Evolutionary conservation across 176 grass and related monocot species (phyloP).

Genomic region (Triticum monococcum): DNA sequence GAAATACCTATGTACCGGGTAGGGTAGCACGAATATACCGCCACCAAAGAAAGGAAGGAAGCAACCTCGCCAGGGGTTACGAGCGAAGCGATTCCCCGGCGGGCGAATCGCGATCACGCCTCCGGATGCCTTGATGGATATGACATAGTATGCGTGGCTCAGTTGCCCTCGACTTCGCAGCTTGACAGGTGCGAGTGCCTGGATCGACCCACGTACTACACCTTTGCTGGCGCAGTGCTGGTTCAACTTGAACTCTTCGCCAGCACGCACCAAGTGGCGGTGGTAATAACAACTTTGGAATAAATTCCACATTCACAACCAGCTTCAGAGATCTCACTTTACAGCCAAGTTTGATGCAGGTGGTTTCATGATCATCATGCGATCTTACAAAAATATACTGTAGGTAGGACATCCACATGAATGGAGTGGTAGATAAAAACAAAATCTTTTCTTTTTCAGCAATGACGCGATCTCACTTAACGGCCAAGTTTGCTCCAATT

Average conservation of each 20-base stretch:
- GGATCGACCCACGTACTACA: background rate
- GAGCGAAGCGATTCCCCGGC: background rate
- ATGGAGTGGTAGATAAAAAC: background rate
- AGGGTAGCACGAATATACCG: background rate
- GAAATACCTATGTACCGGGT: background rate
- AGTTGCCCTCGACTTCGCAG: background rate
- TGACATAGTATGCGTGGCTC: background rate
- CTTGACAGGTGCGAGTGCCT: background rate
- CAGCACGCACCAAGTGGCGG: slow-evolving; percentile 9
- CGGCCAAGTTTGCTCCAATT: background rate
- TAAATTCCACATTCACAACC: background rate
- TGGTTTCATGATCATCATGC: background rate
- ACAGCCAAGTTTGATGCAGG: background rate
- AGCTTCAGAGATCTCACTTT: background rate
- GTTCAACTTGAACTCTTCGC: slow-evolving; percentile 20
- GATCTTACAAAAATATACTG: background rate
- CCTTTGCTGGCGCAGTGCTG: background rate
- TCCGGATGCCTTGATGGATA: background rate
- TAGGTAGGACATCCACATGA: background rate
- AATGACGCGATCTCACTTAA: too few relatives aligned
- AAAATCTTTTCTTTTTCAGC: too few relatives aligned
- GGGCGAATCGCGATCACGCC: background rate
- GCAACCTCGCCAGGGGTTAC: background rate
- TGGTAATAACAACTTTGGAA: background rate
- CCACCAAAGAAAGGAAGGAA: background rate